Percentiles rank a stretch among this genome's conserved stretches.
phyloP scores from a whole-genome alignment of 2,329 filamentous ascomycete genomes.

The Diaporthe ampelina region DNA sequence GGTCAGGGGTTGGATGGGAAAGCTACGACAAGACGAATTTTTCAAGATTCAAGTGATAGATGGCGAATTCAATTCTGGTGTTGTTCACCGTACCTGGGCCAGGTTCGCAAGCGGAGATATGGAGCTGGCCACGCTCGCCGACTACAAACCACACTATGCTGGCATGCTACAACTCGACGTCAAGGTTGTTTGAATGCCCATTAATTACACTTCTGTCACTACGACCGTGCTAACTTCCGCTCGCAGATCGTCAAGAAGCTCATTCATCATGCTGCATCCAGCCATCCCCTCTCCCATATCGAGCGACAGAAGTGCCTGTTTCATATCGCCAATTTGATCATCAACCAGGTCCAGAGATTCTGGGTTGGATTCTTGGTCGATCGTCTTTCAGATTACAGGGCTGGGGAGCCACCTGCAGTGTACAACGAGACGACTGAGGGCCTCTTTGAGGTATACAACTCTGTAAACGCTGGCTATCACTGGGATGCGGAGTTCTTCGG shows the following conservation, averaged over 20 bases:
- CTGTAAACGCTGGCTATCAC: not conserved
- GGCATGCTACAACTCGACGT: not conserved
- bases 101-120: not conserved
- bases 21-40: not conserved
- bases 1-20: not conserved
- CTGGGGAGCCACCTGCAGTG: not conserved
- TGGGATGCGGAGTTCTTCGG: not conserved
- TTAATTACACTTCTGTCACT: accelerated
- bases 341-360: not conserved
- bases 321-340: not conserved
- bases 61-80: not conserved
- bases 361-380: not conserved
- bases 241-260: not conserved
- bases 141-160: not conserved
- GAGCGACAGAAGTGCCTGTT: slow-evolving; percentile 4
- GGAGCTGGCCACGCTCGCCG: not conserved
- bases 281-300: not conserved
- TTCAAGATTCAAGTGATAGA: not conserved
- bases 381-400: accelerated
- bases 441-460: no score
- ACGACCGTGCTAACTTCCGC: not conserved
- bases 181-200: not conserved
- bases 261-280: not conserved
- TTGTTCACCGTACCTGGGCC: not conserved
- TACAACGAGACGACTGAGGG: not conserved